Evolutionary conservation across 2,329 filamentous ascomycete species (phyloP), one percentile per base, ranked within the genome.

Genomic region (Phialophora expanda): DNA sequence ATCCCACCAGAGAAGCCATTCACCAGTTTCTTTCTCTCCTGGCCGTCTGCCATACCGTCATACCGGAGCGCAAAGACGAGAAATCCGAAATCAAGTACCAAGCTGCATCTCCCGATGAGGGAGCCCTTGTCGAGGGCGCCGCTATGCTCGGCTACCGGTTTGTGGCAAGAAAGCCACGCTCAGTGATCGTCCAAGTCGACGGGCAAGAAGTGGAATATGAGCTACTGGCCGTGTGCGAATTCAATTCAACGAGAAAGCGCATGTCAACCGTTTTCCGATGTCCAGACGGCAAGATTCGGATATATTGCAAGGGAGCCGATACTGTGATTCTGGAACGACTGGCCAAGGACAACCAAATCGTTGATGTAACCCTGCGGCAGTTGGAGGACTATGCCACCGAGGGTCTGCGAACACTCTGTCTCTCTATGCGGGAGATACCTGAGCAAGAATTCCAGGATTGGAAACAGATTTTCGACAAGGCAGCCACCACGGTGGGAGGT

Each of bases 321-420:
- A 99, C 95, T 1, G 95, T 99, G 58, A 99, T 99, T 72, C 81
- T 99, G 61, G 96, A 99, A 77, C 90, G 96, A 22, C 83, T 99
- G 14, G 88, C 89, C 70, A 85, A 90, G 48, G 86, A 95, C 71
- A 96, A 96, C 74, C 90, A 91, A 1, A 90, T 92, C 69, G 90
- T 96, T 1, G 95, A 99, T 75, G 82, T 85, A n/a, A 99, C 95
- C 0, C 82, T 98, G 69, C 89, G 93, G 63, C 96, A 99, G 77
- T 84, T 99, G n/a, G 96, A 99, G 79, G 96, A 99, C 75, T 99
- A 99, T 76, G 95, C 95, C 6, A 96, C 94, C 0, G 95, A 99
- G 73, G 96, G 95, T 78, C 84, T 99, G 59, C 90, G 95, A 73
- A 99, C 95, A 4, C 86, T 99, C 14, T 99, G 96, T 80, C 82